Percentiles rank a stretch among this genome's conserved stretches.
Conservation (phyloP, 108 stramenopile genomes). For the Pseudonitzschia multistriata region DNA sequence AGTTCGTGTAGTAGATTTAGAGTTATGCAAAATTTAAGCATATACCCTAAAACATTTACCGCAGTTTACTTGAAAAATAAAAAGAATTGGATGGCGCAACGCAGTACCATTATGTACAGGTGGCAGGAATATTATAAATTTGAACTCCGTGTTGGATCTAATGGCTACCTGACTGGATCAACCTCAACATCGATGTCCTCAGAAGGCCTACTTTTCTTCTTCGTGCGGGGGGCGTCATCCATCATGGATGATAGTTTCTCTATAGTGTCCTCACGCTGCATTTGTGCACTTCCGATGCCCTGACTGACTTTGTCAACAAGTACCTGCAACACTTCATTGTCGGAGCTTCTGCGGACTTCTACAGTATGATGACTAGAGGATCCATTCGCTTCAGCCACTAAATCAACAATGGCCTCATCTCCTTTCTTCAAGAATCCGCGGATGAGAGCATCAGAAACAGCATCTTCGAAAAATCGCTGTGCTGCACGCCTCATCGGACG, state of each 20-base stretch:
- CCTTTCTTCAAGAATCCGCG: conserved; percentile 73
- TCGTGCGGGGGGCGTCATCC: conserved; percentile 7
- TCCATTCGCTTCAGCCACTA: conserved; percentile 7
- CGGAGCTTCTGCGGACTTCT: conserved; percentile 20
- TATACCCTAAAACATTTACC: no score
- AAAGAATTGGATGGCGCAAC: no score
- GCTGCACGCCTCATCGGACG: conserved; percentile 85
- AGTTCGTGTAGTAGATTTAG: no score
- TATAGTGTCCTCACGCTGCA: not conserved
- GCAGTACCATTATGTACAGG: no score
- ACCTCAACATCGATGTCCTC: not conserved
- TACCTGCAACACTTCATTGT: conserved; percentile 20
- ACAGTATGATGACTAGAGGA: conserved; percentile 20
- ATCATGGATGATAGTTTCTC: not conserved
- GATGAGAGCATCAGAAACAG: conserved; percentile 84
- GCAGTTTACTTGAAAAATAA: no score
- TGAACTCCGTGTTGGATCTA: not conserved
- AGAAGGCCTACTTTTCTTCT: conserved; percentile 22
- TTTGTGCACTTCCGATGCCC: conserved; percentile 24
- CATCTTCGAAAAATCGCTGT: conserved; percentile 82
- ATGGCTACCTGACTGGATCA: not conserved
- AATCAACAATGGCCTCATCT: conserved; percentile 53
- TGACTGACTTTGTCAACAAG: conserved; percentile 30
- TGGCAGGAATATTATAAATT: not conserved
- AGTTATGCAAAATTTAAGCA: no score